A percentile compares a stretch with the other conserved stretches of the same genome.
These are phyloP conservation scores for Obelidium mucronatum DNA, from an alignment of 192 early-diverging fungal species.

Conservation along the genomic window DNA sequence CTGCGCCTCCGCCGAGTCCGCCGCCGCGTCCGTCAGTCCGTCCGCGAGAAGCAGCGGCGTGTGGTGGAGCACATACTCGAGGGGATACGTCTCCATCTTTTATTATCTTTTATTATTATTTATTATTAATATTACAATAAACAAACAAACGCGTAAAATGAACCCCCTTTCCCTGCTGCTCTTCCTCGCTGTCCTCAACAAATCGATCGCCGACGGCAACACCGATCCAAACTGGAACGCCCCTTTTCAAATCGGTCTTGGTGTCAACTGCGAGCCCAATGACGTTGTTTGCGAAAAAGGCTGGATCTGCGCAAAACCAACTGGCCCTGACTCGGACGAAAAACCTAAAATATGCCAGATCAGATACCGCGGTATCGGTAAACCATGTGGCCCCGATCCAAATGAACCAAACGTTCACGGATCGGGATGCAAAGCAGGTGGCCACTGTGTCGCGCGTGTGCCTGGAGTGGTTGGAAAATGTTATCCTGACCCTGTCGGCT, in stretches of 20 bases:
- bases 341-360: too few relatives aligned
- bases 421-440: too few relatives aligned
- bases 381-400: too few relatives aligned
- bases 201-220: neutral
- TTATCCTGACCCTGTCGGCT: too few relatives aligned
- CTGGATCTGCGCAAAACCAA: neutral
- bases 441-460: too few relatives aligned
- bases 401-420: too few relatives aligned
- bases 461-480: too few relatives aligned
- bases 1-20: conserved; percentile 22
- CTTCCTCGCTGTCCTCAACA: neutral
- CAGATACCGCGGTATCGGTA: too few relatives aligned
- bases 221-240: neutral
- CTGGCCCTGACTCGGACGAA: too few relatives aligned
- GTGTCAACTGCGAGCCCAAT: neutral
- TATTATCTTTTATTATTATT: neutral
- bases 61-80: conserved; percentile 56
- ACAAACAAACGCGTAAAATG: neutral
- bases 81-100: conserved; percentile 51
- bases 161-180: neutral
- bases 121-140: neutral
- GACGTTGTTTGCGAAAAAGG: neutral
- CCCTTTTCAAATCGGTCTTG: too few relatives aligned
- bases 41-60: conserved; percentile 54
- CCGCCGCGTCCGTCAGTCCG: conserved; percentile 33